A percentile compares a stretch with the other conserved stretches of the same genome.
Conservation (phyloP, 2,329 filamentous ascomycete species). For the Monilinia fructigena region DNA sequence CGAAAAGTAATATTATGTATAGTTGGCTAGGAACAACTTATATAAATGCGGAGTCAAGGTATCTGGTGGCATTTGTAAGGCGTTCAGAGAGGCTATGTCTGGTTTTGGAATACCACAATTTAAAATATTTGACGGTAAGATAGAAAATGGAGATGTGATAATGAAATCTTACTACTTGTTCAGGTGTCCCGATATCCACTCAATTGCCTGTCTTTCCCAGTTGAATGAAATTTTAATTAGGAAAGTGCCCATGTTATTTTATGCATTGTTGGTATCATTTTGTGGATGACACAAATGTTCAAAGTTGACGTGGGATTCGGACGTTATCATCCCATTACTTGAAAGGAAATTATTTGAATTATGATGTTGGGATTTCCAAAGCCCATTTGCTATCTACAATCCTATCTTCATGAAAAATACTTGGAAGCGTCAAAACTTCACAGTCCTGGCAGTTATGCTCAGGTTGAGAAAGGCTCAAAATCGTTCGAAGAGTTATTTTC, state of each 20-base stretch:
- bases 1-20: conserved; percentile 33
- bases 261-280: no score
- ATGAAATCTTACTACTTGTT: not conserved
- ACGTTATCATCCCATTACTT: not conserved
- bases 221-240: not conserved
- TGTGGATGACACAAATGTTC: no score
- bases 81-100: conserved; percentile 21
- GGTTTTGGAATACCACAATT: conserved; percentile 20
- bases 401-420: no score
- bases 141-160: conserved; percentile 1
- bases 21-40: conserved; percentile 4
- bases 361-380: not conserved
- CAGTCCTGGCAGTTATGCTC: no score
- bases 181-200: no score
- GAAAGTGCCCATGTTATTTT: not conserved
- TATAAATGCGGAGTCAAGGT: conserved; percentile 18
- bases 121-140: conserved; percentile 7
- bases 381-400: no score
- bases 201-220: not conserved
- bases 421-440: no score
- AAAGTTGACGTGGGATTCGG: no score
- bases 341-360: not conserved
- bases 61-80: conserved; percentile 25
- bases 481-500: no score
- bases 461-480: no score